phyloP scores from a whole-genome alignment of 1,284 basidiomycete species.

The Trichosporon faecale region DNA sequence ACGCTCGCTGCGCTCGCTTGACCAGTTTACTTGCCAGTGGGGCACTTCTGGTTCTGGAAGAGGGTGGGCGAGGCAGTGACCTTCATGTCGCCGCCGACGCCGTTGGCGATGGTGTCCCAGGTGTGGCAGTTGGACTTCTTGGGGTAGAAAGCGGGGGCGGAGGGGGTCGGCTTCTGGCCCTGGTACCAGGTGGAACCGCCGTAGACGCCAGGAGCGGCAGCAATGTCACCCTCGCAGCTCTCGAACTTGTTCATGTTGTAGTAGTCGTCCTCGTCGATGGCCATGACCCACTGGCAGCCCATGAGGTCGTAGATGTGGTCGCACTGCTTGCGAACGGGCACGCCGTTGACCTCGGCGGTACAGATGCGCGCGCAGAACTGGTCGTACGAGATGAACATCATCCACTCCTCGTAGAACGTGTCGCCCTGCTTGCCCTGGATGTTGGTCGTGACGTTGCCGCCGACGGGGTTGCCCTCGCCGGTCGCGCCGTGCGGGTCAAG shows the following conservation, averaged over 20 bases:
- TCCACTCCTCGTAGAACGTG: slow-evolving; percentile 56
- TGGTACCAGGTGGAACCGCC: slow-evolving; percentile 49
- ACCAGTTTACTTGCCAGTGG: background rate
- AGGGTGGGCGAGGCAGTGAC: slow-evolving; percentile 36
- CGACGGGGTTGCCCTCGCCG: slow-evolving; percentile 56
- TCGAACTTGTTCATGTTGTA: slow-evolving; percentile 52
- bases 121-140: slow-evolving; percentile 50
- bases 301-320: slow-evolving; percentile 52
- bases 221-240: slow-evolving; percentile 50
- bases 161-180: slow-evolving; percentile 42
- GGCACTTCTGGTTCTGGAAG: slow-evolving; percentile 18
- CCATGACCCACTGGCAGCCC: slow-evolving; percentile 55
- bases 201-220: slow-evolving; percentile 51
- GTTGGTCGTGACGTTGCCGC: slow-evolving; percentile 56
- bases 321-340: slow-evolving; percentile 41
- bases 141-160: slow-evolving; percentile 39
- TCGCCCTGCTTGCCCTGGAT: slow-evolving; percentile 14
- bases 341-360: slow-evolving; percentile 46
- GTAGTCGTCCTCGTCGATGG: slow-evolving; percentile 44
- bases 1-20: background rate
- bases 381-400: slow-evolving; percentile 52
- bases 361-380: slow-evolving; percentile 54
- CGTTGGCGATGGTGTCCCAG: slow-evolving; percentile 44
- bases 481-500: slow-evolving; percentile 56
- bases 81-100: slow-evolving; percentile 39